A percentile compares a stretch with the other conserved stretches of the same genome.
phyloP scores from a whole-genome alignment of 768 basidiomycete species.

The Rubroboletus pulcherrimus region DNA sequence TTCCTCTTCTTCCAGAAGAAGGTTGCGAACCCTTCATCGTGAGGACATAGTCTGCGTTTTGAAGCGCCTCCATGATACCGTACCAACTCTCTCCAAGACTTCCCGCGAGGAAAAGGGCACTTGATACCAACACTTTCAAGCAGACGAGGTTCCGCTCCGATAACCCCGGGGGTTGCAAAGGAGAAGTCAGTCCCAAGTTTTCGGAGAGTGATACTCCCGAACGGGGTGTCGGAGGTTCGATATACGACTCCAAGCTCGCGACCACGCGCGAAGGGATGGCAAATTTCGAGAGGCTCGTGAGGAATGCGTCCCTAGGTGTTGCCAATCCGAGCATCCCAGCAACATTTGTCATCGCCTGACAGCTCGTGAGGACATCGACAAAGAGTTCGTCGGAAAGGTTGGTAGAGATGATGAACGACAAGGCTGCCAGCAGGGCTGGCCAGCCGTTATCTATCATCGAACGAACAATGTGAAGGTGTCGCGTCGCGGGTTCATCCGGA shows the following conservation, averaged over 20 bases:
- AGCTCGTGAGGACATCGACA: conserved; percentile 75
- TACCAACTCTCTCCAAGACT: conserved; percentile 92
- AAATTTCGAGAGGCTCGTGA: conserved; percentile 84
- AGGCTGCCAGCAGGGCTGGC: conserved; percentile 88
- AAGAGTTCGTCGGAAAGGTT: conserved; percentile 92
- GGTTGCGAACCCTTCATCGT: conserved; percentile 50
- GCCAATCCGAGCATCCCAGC: conserved; percentile 83
- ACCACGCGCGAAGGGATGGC: conserved; percentile 91
- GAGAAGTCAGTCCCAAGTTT: conserved; percentile 56
- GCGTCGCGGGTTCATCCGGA: conserved; percentile 48
- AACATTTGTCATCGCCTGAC: conserved; percentile 82
- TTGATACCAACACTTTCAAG: conserved; percentile 74
- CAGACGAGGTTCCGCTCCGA: conserved; percentile 91
- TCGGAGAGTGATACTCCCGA: conserved; percentile 58
- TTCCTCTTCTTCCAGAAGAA: conserved; percentile 31
- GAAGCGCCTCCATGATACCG: conserved; percentile 81
- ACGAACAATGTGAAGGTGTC: conserved; percentile 59
- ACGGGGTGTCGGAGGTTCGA: conserved; percentile 56
- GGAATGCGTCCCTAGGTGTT: conserved; percentile 91
- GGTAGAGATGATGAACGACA: conserved; percentile 86
- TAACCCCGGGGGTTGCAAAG: conserved; percentile 63
- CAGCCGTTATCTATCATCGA: conserved; percentile 85
- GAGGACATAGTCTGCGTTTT: conserved; percentile 93
- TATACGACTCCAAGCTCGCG: conserved; percentile 66
- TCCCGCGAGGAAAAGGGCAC: conserved; percentile 77